These are phyloP conservation scores for Sindora glabra DNA, from an alignment of 306 rosid species.

Conservation along the genomic window DNA sequence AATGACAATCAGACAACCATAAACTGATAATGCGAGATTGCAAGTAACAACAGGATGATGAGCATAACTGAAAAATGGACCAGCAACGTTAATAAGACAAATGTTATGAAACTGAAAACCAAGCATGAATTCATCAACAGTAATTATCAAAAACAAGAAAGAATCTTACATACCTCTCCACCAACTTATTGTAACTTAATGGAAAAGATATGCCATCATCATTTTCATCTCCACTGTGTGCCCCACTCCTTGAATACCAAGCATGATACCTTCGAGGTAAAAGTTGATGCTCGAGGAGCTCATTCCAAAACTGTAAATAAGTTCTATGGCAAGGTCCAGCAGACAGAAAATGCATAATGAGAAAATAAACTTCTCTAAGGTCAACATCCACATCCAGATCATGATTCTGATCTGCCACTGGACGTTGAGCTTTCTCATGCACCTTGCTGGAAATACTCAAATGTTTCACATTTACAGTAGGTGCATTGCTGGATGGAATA, in stretches of 20 bases:
- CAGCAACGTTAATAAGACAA: not conserved
- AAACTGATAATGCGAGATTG: constrained; percentile 2
- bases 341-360: constrained; percentile 94
- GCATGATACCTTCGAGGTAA: constrained; percentile 97
- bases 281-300: constrained; percentile 85
- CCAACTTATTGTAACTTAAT: constrained; percentile 59
- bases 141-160: not conserved
- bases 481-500: constrained; percentile 57
- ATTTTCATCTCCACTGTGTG: constrained; percentile 49
- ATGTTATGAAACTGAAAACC: constrained; percentile 7
- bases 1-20: not conserved
- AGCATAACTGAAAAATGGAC: constrained; percentile 10
- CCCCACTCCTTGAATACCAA: constrained; percentile 87
- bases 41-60: constrained; percentile 2
- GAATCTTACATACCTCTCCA: constrained; percentile 60
- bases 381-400: constrained; percentile 65
- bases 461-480: constrained; percentile 50
- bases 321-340: constrained; percentile 89
- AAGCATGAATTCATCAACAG: not conserved
- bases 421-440: constrained; percentile 37
- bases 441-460: constrained; percentile 49
- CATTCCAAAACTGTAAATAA: constrained; percentile 67
- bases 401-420: constrained; percentile 36
- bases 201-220: constrained; percentile 85
- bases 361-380: constrained; percentile 87